A percentile compares a stretch with the other conserved stretches of the same genome.
Evolutionary conservation across 768 basidiomycete species (phyloP).

Genomic region (Psilocybe cyanescens): DNA sequence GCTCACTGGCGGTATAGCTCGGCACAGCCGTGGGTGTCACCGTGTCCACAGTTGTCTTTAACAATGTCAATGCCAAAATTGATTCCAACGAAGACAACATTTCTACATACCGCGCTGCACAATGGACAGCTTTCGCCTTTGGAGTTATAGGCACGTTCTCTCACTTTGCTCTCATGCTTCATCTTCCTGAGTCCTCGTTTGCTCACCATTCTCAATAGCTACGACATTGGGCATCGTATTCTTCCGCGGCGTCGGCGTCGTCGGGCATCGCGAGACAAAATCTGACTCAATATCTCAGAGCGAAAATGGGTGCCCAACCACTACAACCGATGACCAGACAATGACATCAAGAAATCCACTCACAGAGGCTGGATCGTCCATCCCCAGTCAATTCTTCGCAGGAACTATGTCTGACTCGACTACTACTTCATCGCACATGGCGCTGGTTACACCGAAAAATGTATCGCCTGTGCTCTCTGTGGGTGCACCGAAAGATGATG

Average conservation of each 20-base stretch:
- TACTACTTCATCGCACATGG: not conserved
- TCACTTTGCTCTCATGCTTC: not conserved
- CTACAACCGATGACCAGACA: not conserved
- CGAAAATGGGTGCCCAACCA: not conserved
- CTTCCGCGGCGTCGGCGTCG: constrained; percentile 34
- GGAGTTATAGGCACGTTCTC: constrained; percentile 51
- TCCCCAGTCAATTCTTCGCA: not conserved
- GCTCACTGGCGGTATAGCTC: constrained; percentile 40
- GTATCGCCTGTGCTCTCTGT: not conserved
- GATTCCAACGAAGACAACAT: constrained; percentile 37
- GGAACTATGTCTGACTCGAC: not conserved
- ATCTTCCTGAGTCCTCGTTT: no score
- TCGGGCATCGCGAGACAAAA: constrained; percentile 16
- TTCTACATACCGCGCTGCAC: constrained; percentile 61
- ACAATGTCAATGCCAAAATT: constrained; percentile 45
- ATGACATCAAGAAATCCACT: not conserved
- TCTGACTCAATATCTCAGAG: not conserved
- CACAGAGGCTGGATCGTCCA: not conserved
- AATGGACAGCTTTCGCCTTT: constrained; percentile 70
- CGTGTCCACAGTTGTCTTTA: constrained; percentile 72
- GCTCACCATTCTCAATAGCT: constrained; percentile 12
- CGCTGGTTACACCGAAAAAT: not conserved
- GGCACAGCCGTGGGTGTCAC: constrained; percentile 75
- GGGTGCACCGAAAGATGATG: no score
- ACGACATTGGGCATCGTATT: constrained; percentile 25